Base-by-base conservation (phyloP, 345 rosid genomes). In the Crucihimalaya himalaica region DNA sequence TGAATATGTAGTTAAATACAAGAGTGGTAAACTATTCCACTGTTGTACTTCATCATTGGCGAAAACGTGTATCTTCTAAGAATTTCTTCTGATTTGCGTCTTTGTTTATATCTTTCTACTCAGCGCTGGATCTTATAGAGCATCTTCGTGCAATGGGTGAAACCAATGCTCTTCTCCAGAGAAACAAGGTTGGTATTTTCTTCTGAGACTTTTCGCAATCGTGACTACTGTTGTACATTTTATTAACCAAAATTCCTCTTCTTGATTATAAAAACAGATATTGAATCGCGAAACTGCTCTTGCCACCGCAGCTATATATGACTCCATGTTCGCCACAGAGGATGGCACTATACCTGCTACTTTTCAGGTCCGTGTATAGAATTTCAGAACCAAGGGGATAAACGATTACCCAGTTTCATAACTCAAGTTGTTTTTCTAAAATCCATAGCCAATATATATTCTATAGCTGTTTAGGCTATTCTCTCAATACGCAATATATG, bases 141-240 rank as follows among this genome's bases (percentile, higher is more conserved):
- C 97, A 95, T 83, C 87, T 95, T 50, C 97, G 97, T 56, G 70
- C 93, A 32, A 92, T 95, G 99, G 99, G 99, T 15, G 99, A 95
- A 82, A 95, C 96, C 21, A 95, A 92, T 79, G 97, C 93, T 75
- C 96, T 95, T 84, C 80, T 90, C 70, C 86, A 90, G 73, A 88
- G 97, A 68, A 85, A 78, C 82, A 83, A 82, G 52, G 99, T 80
- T 76, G 75, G 84, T 62, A 68, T 53, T 77, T 76, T 43, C 23
- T 50, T 34, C 23, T 37, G 4, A 27, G 0, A 16, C 9, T 63
- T 27, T 25, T 19, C 12, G 1, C 31, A 43, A 2, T 45, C 45
- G 5, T 61, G 25, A 43, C 60, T 15, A n/a, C 10, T 48, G 5
- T 42, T 25, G 10, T 73, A 27, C 11, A 25, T 54, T 8, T 56